Evolutionary conservation across 805 yeast species (phyloP), one percentile per base, ranked within the genome.

Genomic region (Tetrapisispora iriomotensis): DNA sequence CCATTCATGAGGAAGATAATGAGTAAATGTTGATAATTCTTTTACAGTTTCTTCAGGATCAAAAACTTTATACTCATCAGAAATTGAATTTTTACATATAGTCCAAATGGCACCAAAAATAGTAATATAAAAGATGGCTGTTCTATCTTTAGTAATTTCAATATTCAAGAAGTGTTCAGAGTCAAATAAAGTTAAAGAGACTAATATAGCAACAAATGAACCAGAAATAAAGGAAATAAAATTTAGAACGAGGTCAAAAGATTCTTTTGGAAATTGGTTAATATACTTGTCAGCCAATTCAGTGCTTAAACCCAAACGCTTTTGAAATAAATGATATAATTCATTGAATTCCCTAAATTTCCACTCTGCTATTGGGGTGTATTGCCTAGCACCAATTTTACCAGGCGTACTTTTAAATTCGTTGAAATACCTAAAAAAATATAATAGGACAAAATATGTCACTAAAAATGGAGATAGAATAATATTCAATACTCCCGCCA

Each of bases 321-420:
- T 77, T 41, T 77, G 77, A 61, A 92, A 92, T 21, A 90, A 70
- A 60, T 92, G 98, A 32, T 85, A 85, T 8, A 92, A 68, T 56
- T 92, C 99, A 60, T 92, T 92, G 56, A 82, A 85, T 53, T 92
- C 99, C 41, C 99, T 68, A 52, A 92, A 72, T 56, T 81, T 85
- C 97, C 97, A 92, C 51, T 83, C 88, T 0, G 97, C 96, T 61
- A 75, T 75, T 0, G 96, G 96, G 0, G 97, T 85, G 55, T 86
- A 92, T 50, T 87, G 94, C 34, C 98, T 67, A 2, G 87, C 70
- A 6, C 86, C 81, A 39, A 92, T 68, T 9, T 86, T 68, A 1
- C 87, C 77, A 0, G 98, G 98, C 39, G 90, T 82, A 31, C 83
- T 75, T 55, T 84, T 83, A 58, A 83, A 87, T 60, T 90, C 97